A percentile compares a stretch with the other conserved stretches of the same genome.
Evolutionary conservation across 352 stramenopile genomes (phyloP).

Genomic region (Phytophthora pinifolia): DNA sequence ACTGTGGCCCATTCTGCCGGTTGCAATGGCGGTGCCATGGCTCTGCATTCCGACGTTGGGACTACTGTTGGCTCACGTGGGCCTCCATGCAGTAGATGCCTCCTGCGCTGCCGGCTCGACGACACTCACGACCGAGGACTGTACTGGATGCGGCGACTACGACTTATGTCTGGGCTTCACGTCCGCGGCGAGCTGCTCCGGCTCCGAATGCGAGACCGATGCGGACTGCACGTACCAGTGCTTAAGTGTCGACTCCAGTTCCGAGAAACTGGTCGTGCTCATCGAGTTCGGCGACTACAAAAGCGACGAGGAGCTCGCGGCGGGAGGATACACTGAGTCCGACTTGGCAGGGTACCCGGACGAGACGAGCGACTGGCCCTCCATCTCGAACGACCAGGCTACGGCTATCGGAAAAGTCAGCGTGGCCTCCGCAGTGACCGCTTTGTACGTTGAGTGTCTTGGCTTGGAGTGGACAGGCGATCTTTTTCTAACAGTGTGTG

Average conservation of each 20-base stretch:
- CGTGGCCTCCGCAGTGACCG: constrained; percentile 20
- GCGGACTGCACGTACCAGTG: constrained; percentile 31
- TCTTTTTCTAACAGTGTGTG: constrained; percentile 3
- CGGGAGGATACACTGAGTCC: constrained; percentile 12
- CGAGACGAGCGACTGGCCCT: constrained; percentile 28
- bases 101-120: constrained; percentile 15
- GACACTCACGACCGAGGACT: constrained; percentile 25
- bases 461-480: neutral
- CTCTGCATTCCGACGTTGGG: neutral
- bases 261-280: constrained; percentile 20
- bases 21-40: neutral
- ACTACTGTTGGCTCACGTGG: neutral
- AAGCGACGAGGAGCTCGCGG: constrained; percentile 30
- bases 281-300: constrained; percentile 30
- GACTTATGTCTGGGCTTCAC: constrained; percentile 29
- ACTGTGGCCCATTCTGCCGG: neutral
- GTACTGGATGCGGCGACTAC: constrained; percentile 23
- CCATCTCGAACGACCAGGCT: constrained; percentile 28
- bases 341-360: constrained; percentile 17
- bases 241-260: constrained; percentile 19
- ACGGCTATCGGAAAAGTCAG: constrained; percentile 20
- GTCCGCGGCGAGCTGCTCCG: constrained; percentile 22
- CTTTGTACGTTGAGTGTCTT: constrained; percentile 18
- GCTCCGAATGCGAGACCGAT: constrained; percentile 23
- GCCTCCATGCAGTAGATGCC: neutral